These are phyloP conservation scores for Conidiobolus incongruus DNA, from an alignment of 371 early-diverging fungal genomes.

Conservation along the genomic window DNA sequence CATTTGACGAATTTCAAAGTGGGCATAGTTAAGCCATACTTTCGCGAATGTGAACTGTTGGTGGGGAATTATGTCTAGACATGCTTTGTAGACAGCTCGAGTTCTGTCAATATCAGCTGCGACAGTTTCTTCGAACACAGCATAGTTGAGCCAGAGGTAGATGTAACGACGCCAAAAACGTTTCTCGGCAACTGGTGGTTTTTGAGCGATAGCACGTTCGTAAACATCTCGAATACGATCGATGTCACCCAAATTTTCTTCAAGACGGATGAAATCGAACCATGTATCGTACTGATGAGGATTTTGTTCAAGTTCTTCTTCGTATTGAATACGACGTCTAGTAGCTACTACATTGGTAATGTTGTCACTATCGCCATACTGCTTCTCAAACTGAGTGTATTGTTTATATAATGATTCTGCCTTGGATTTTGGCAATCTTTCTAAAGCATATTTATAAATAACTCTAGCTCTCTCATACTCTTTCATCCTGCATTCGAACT, in stretches of 20 bases:
- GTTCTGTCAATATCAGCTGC: slow-evolving; percentile 52
- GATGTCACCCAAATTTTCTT: slow-evolving; percentile 53
- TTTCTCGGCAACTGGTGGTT: slow-evolving; percentile 74
- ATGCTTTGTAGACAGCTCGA: slow-evolving; percentile 58
- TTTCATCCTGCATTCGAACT: slow-evolving; percentile 43
- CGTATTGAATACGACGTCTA: slow-evolving; percentile 76
- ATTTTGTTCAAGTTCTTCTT: slow-evolving; percentile 51
- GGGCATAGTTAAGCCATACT: slow-evolving; percentile 81
- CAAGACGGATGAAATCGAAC: slow-evolving; percentile 83
- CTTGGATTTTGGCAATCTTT: slow-evolving; percentile 56
- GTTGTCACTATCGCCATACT: slow-evolving; percentile 65
- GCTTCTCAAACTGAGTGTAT: slow-evolving; percentile 91
- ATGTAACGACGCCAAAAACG: slow-evolving; percentile 89
- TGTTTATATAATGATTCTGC: slow-evolving; percentile 73
- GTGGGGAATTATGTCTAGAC: slow-evolving; percentile 78
- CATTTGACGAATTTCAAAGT: slow-evolving; percentile 67
- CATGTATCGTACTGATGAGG: slow-evolving; percentile 84
- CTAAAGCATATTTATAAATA: slow-evolving; percentile 85
- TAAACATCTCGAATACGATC: slow-evolving; percentile 75
- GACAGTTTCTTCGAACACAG: slow-evolving; percentile 67
- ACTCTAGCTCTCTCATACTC: slow-evolving; percentile 77
- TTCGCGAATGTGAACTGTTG: slow-evolving; percentile 88
- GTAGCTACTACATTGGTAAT: slow-evolving; percentile 75
- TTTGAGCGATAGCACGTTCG: slow-evolving; percentile 81
- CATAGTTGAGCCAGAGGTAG: slow-evolving; percentile 95